Base-by-base conservation (phyloP, 768 basidiomycete genomes). In the Suillus weaverae region DNA sequence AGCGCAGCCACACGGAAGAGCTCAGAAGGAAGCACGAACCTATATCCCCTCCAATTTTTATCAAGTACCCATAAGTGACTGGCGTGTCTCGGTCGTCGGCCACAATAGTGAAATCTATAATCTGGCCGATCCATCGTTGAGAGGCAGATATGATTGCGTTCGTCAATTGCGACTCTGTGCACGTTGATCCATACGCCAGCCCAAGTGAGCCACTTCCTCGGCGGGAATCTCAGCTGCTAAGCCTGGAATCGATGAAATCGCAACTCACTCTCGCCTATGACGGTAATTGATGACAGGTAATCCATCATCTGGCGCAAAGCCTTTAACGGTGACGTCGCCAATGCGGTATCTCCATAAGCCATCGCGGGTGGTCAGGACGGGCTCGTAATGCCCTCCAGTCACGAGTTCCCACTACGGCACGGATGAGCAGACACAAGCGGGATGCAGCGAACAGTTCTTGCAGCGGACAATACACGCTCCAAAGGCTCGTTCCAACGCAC, bases 301-400 rank as follows among this genome's bases (percentile, higher is more conserved):
- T 26, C 66, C 66, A 16, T 67, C 56, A 16, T 41, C 43, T 11
- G 64, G 66, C 18, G 62, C 64, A 33, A 67, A 67, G 10, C 64
- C 64, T 18, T 48, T 44, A 7, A 67, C 39, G 5, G 43, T 44
- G 14, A 67, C 55, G 14, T 67, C 66, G 6, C 61, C 66, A 16
- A 65, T 14, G 16, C 57, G 38, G 5, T 67, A 67, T 32, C 66
- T 48, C 66, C 63, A 67, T 9, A 64, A 35, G 32, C 66, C 63
- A 54, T 67, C 57, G 32, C 39, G 61, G 0, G 64, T 65, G 9
- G 66, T 65, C 43, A 65, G 30, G 30, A 65, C 22, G 3, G 59
- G 35, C 20, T 67, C 60, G 18, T 67, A 67, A 36, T 41, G 26
- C 20, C 55, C 26, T 6, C 66, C 66, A 5, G 53, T 50, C 33